Evolutionary conservation across 192 early-diverging fungal genomes (phyloP).

Genomic region (Backusella circina): DNA sequence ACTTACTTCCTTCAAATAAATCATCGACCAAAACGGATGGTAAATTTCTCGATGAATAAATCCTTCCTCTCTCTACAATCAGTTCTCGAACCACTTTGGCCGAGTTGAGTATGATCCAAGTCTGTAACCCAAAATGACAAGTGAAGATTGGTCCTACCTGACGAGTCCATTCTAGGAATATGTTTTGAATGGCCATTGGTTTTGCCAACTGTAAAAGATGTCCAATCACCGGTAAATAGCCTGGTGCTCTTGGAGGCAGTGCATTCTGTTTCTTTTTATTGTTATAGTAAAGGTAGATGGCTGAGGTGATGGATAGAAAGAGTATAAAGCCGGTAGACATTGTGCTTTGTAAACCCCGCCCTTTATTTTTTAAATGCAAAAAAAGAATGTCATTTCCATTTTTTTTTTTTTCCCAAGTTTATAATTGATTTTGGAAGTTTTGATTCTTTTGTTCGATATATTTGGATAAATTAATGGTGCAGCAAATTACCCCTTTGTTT

Average conservation of each 20-base stretch:
- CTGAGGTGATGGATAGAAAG: not conserved
- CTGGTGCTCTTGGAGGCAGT: constrained; percentile 25
- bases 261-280: not conserved
- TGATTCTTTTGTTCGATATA: not conserved
- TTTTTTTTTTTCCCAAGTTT: not conserved
- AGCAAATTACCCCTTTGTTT: not conserved
- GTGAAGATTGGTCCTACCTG: constrained; percentile 32
- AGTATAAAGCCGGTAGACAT: not conserved
- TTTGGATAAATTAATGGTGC: not conserved
- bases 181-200: constrained; percentile 3
- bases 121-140: constrained; percentile 20
- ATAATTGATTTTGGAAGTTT: not conserved
- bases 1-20: constrained; percentile 31
- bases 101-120: constrained; percentile 36
- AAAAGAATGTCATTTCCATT: not conserved
- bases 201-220: constrained; percentile 18
- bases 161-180: constrained; percentile 28
- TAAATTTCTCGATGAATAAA: constrained; percentile 37
- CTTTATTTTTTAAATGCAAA: not conserved
- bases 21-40: constrained; percentile 14
- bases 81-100: constrained; percentile 23
- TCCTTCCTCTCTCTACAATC: constrained; percentile 24
- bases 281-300: not conserved
- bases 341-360: not conserved
- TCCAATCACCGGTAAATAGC: constrained; percentile 25